Base-by-base conservation (phyloP, 2,329 filamentous ascomycete genomes). In the Coleophoma eucalyptorum region DNA sequence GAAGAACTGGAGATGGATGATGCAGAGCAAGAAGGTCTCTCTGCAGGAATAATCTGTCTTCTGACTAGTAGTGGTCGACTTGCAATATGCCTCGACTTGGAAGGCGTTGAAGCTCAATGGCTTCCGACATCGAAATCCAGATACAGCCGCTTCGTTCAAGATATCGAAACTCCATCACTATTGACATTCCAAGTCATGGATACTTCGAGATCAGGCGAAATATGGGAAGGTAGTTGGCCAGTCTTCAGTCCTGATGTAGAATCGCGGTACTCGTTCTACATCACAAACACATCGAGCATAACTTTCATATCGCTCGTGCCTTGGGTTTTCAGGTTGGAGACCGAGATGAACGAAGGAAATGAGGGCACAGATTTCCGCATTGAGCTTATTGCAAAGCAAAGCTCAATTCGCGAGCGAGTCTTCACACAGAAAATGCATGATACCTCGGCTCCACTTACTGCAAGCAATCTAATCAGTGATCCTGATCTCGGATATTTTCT, bases 71-170 rank as follows among this genome's bases (percentile, higher is more conserved):
- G 79, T 57, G 83, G 83, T 3, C 80, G 80, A 60, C 70, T 85
- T 50, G 76, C 80, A 41, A 71, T 86, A 35, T 85, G 81, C 57
- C 70, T 86, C 12, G 83, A 86, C 57, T 59, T 83, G 2, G 77
- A 83, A 10, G 81, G 81, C 1, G 74, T 85, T 15, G 78, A 86
- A 62, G 83, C 83, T n/a, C 79, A 84, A 61, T 86, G 83, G 83
- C 68, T 86, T 18, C 79, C 80, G 6, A 79, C 75, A 51, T 73
- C 70, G 59, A 83, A 76, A 58, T 73, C 72, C 1, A 78, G 71
- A 58, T 54, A 54, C 35, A 66, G 68, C n/a, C 68, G 70, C 11
- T 62, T 74, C 11, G 55, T 68, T 16, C 68, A 68, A 2, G 64
- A 69, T 12, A 57, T 64, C 2, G 69, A 72, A 0, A 62, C 72